Percentiles rank a stretch among this genome's conserved stretches.
Conservation (phyloP, 179 eudicot genomes). For the Gypsophila paniculata region DNA sequence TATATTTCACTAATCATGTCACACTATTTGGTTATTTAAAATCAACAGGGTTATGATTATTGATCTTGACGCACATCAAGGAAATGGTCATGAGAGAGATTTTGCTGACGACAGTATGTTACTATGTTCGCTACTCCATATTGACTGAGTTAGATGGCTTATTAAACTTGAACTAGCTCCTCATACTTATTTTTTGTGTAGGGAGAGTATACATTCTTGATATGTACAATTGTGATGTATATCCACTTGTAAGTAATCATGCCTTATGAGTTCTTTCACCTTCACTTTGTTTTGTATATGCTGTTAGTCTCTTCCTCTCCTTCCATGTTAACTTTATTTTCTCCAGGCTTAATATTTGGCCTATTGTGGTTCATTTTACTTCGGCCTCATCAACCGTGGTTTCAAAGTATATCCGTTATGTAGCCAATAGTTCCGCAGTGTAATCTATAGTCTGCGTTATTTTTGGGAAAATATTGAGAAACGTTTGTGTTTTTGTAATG, state of each 20-base stretch:
- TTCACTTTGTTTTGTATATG: neutral
- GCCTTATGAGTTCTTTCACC: neutral
- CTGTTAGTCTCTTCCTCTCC: neutral
- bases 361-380: neutral
- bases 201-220: slow-evolving; percentile 91
- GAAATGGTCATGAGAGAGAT: slow-evolving; percentile 90
- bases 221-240: slow-evolving; percentile 77
- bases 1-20: neutral
- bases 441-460: too few relatives aligned
- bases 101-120: slow-evolving; percentile 69
- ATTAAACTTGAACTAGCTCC: slow-evolving; percentile 6
- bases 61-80: slow-evolving; percentile 99
- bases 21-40: slow-evolving; percentile 17
- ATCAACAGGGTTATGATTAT: slow-evolving; percentile 76
- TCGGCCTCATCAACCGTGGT: too few relatives aligned
- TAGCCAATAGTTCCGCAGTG: too few relatives aligned
- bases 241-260: slow-evolving; percentile 71
- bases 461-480: too few relatives aligned
- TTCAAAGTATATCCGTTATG: too few relatives aligned
- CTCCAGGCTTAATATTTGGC: neutral
- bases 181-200: slow-evolving; percentile 27
- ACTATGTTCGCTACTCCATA: slow-evolving; percentile 36
- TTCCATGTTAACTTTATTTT: neutral
- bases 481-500: too few relatives aligned
- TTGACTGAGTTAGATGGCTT: neutral